Evolutionary conservation across 108 stramenopile genomes (phyloP).

Genomic region (Stephanodiscus triporus): DNA sequence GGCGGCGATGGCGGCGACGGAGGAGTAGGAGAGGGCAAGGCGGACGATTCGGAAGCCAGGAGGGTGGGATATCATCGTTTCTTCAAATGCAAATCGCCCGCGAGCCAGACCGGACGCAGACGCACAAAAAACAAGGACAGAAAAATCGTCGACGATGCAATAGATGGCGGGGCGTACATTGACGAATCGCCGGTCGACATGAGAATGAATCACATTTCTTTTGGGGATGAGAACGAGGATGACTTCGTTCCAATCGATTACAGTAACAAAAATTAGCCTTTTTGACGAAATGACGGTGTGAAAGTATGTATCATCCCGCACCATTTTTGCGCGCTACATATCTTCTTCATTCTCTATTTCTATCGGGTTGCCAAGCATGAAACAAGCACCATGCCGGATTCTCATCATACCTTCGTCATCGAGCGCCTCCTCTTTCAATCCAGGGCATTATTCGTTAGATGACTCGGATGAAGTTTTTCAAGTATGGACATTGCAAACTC

Average conservation of each 20-base stretch:
- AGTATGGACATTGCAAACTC: too few relatives aligned
- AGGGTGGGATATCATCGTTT: conserved; percentile 54
- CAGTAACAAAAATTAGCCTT: background rate
- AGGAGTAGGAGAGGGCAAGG: background rate
- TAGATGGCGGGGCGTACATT: conserved; percentile 54
- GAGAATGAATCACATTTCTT: conserved; percentile 59
- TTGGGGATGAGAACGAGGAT: conserved; percentile 61
- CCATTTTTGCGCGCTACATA: too few relatives aligned
- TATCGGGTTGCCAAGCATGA: too few relatives aligned
- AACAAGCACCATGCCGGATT: too few relatives aligned
- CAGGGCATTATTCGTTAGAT: too few relatives aligned
- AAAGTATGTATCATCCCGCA: too few relatives aligned
- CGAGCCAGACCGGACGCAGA: conserved; percentile 14
- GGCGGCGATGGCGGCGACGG: background rate
- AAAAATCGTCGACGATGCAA: background rate
- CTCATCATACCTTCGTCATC: too few relatives aligned
- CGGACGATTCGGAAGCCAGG: conserved; percentile 35
- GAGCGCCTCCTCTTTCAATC: too few relatives aligned
- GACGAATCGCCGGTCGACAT: conserved; percentile 51
- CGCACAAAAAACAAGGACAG: background rate
- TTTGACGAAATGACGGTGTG: too few relatives aligned
- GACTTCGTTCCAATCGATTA: conserved; percentile 62
- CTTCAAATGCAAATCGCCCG: conserved; percentile 47
- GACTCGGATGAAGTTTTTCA: too few relatives aligned
- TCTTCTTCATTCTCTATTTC: too few relatives aligned